Evolutionary conservation across 805 yeast genomes (phyloP).

Genomic region (Cyberlindnera japonica): DNA sequence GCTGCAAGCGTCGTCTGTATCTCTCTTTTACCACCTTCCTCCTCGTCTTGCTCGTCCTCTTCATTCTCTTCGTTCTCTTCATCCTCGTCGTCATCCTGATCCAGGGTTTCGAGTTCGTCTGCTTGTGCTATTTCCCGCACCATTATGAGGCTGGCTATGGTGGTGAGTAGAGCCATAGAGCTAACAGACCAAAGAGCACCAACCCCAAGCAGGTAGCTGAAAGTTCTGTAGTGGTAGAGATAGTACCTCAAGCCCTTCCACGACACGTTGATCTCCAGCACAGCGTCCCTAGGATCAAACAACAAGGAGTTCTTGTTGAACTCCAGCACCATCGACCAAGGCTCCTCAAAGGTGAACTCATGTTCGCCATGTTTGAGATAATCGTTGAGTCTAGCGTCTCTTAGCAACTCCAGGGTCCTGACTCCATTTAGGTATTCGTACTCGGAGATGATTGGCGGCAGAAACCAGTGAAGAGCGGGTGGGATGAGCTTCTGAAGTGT

Average conservation of each 20-base stretch:
- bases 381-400: conserved; percentile 12
- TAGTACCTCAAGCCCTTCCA: conserved; percentile 27
- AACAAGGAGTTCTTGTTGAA: conserved; percentile 21
- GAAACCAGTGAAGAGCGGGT: conserved; percentile 16
- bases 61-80: conserved; percentile 1
- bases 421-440: conserved; percentile 3
- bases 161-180: conserved; percentile 12
- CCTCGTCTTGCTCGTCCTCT: background rate
- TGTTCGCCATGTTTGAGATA: conserved; percentile 8
- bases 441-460: conserved; percentile 18
- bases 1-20: too few relatives aligned
- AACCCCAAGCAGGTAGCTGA: conserved; percentile 24
- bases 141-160: conserved; percentile 19
- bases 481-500: conserved; percentile 16
- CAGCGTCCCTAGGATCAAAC: conserved; percentile 19
- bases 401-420: conserved; percentile 12
- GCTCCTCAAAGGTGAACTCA: conserved; percentile 5
- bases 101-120: conserved; percentile 5
- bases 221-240: conserved; percentile 21
- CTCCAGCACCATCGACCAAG: conserved; percentile 22
- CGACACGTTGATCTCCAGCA: conserved; percentile 16
- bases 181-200: conserved; percentile 20
- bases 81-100: conserved; percentile 7
- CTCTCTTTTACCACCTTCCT: too few relatives aligned
- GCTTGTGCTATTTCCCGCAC: conserved; percentile 10